Base-by-base conservation (phyloP, 345 rosid genomes). In the Turritis glabra region DNA sequence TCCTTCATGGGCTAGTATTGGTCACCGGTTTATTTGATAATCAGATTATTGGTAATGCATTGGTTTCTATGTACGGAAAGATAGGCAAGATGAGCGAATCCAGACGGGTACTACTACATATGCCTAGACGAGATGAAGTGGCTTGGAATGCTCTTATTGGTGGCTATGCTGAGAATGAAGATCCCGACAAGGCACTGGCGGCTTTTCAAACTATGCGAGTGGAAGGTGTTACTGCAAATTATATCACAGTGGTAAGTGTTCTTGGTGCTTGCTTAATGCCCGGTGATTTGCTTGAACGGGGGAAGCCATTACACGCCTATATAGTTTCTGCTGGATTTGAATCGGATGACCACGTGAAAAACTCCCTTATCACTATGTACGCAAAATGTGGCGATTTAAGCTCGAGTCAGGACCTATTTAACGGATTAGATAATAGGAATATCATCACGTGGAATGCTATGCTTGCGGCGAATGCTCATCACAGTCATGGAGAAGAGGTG, bases 91-190 rank as follows among this genome's bases (percentile, higher is more conserved):
- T 84, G 88, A 61, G 23, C 25, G 86, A 84, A 67, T 89, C 96
- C 10, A 74, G 75, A 76, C 71, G 60, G 64, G 89, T 86, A 57
- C 88, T 89, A 66, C 47, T 78, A 66, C 77, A 68, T 55, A 76
- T 81, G 88, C 74, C 86, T 25, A 79, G 59, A 72, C 81, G 70
- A 74, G 86, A 88, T 62, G 69, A 51, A 51, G 90, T 89, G 56
- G 87, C 91, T 65, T 93, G 96, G 91, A 93, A 91, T 86, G 94
- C 97, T 47, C 84, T 89, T 38, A 86, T 93, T 53, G 91, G 97
- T 59, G 93, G 91, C 23, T 65, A 82, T 80, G 89, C 87, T 21
- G 93, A 87, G 68, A 84, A 84, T 75, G 84, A 82, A 76, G 82
- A 88, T 64, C 17, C 77, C 1, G 67, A 71, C 23, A 82, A 75